Evolutionary conservation across 2,329 filamentous ascomycete genomes (phyloP).

Genomic region (Pseudogymnoascus sp.): DNA sequence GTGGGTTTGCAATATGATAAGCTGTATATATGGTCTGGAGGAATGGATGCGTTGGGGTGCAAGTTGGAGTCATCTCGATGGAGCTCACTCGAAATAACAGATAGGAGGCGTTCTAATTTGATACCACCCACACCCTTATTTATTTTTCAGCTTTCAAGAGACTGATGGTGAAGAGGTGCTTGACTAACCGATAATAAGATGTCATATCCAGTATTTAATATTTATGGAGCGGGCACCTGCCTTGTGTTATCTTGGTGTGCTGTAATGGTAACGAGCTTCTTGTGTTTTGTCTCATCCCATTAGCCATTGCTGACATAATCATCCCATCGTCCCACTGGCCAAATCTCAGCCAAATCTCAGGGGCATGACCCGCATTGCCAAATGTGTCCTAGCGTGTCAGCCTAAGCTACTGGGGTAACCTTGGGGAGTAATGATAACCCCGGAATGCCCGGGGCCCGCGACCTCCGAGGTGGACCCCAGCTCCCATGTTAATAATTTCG

Average conservation of each 20-base stretch:
- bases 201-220: neutral
- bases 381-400: neutral
- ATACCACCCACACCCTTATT: neutral
- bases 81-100: neutral
- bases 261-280: neutral
- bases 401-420: neutral
- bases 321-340: neutral
- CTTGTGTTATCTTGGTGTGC: neutral
- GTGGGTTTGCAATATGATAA: constrained; percentile 1
- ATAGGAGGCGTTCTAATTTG: neutral
- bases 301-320: neutral
- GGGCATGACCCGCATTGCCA: neutral
- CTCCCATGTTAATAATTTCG: neutral
- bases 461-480: neutral
- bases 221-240: neutral
- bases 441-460: neutral
- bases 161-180: neutral
- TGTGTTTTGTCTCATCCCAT: neutral
- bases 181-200: neutral
- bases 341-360: neutral
- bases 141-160: neutral
- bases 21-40: neutral
- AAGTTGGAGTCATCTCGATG: neutral
- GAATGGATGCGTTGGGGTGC: neutral
- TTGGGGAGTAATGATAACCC: constrained; percentile 6